phyloP scores from a whole-genome alignment of 805 yeast genomes.

The Lipomyces chichibuensis region DNA sequence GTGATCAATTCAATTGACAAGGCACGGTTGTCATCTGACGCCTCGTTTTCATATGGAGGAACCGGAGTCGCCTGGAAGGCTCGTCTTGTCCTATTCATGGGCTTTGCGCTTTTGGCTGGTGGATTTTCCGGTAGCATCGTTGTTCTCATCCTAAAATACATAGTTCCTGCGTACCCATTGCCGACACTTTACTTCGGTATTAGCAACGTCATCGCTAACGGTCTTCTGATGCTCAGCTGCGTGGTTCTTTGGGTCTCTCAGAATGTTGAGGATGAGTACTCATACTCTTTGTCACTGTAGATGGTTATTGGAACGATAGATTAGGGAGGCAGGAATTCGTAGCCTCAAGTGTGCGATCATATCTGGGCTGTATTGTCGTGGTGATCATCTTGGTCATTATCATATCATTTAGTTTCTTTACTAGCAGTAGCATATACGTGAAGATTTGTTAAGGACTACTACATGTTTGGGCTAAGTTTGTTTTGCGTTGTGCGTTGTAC shows the following conservation, averaged over 20 bases:
- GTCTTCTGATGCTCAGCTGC: conserved; percentile 84
- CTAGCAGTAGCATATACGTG: not conserved
- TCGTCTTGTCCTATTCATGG: conserved; percentile 82
- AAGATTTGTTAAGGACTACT: not conserved
- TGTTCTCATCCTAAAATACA: conserved; percentile 81
- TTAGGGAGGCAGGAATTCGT: not conserved
- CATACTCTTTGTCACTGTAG: conserved; percentile 81
- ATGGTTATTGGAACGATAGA: not conserved
- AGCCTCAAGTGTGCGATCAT: not conserved
- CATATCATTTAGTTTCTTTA: too few relatives aligned
- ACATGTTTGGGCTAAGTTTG: not conserved
- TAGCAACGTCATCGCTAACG: conserved; percentile 79
- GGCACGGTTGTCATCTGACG: conserved; percentile 51
- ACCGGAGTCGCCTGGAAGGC: conserved; percentile 85
- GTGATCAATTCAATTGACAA: conserved; percentile 69
- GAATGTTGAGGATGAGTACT: conserved; percentile 93
- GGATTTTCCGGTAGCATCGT: conserved; percentile 92
- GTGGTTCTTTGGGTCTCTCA: conserved; percentile 90
- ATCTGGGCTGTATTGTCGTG: not conserved
- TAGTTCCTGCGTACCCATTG: conserved; percentile 74
- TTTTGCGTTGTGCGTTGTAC: not conserved
- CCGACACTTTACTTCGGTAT: conserved; percentile 96
- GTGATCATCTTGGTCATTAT: too few relatives aligned
- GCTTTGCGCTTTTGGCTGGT: conserved; percentile 90
- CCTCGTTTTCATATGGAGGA: conserved; percentile 48